Conservation (phyloP, 2,329 filamentous ascomycete genomes). For the Aspergillus pseudonomiae region DNA sequence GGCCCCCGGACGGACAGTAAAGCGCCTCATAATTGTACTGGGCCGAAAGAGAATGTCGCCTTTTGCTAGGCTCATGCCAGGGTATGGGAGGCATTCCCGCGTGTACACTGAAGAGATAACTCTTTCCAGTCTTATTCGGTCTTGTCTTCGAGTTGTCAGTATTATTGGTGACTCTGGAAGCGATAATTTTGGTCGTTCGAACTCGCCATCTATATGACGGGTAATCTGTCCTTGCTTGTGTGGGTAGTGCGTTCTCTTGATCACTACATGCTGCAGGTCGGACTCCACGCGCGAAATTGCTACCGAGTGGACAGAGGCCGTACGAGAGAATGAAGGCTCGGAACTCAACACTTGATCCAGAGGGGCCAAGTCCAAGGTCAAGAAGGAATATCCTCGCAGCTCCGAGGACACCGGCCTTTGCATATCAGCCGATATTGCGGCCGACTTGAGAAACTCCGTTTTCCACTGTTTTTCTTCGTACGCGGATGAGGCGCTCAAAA, state of each 20-base stretch:
- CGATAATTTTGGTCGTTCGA: slow-evolving; percentile 81
- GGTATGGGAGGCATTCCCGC: slow-evolving; percentile 76
- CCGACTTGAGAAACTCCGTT: slow-evolving; percentile 61
- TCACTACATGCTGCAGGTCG: slow-evolving; percentile 73
- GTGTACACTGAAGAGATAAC: slow-evolving; percentile 82
- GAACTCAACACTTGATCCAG: slow-evolving; percentile 76
- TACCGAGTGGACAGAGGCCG: slow-evolving; percentile 75
- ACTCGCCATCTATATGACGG: slow-evolving; percentile 52
- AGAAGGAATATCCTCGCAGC: slow-evolving; percentile 33
- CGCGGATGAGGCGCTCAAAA: slow-evolving; percentile 82
- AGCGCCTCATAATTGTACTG: slow-evolving; percentile 82
- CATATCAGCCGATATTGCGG: slow-evolving; percentile 54
- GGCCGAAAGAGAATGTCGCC: slow-evolving; percentile 73
- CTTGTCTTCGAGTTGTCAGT: slow-evolving; percentile 72
- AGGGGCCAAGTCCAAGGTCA: slow-evolving; percentile 71
- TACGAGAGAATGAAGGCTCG: slow-evolving; percentile 59
- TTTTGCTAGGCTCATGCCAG: slow-evolving; percentile 71
- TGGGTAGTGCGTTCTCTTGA: slow-evolving; percentile 78
- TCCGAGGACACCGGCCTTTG: slow-evolving; percentile 46
- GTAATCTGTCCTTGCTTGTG: slow-evolving; percentile 57
- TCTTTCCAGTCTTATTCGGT: slow-evolving; percentile 76
- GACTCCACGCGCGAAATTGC: slow-evolving; percentile 72
- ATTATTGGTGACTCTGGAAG: slow-evolving; percentile 70
- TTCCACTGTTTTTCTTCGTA: slow-evolving; percentile 83
- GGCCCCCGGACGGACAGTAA: slow-evolving; percentile 79